A percentile compares a stretch with the other conserved stretches of the same genome.
phyloP scores from a whole-genome alignment of 2,329 filamentous ascomycete genomes.

The Arthrobotrys megalospora region DNA sequence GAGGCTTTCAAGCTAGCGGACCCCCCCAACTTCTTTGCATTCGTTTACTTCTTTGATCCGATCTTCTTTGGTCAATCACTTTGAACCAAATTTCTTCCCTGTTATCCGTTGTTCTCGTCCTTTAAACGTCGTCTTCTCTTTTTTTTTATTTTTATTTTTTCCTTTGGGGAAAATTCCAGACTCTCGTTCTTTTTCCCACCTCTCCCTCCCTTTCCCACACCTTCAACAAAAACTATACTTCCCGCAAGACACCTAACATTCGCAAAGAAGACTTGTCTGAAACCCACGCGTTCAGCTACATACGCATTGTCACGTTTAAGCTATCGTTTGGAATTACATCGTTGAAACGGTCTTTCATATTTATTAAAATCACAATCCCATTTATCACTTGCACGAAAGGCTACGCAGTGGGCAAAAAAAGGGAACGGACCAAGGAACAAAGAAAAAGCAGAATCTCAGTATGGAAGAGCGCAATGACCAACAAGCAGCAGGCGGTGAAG shows the following conservation, averaged over 20 bases:
- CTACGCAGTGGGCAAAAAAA: constrained; percentile 17
- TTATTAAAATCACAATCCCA: constrained; percentile 11
- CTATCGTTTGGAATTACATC: constrained; percentile 47
- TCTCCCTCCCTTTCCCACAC: constrained; percentile 28
- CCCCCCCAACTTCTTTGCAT: constrained; percentile 48
- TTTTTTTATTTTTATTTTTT: constrained; percentile 23
- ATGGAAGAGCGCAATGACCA: constrained; percentile 61
- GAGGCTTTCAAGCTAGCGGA: constrained; percentile 59
- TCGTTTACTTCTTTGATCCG: constrained; percentile 59
- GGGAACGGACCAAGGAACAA: constrained; percentile 22
- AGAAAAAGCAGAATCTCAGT: constrained; percentile 21
- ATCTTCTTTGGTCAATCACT: constrained; percentile 49
- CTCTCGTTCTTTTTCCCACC: constrained; percentile 49
- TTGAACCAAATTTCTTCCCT: constrained; percentile 48
- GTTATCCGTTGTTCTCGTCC: constrained; percentile 44
- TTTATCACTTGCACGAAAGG: constrained; percentile 18
- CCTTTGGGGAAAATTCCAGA: constrained; percentile 44
- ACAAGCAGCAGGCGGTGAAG: constrained; percentile 49
- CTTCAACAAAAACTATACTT: constrained; percentile 24
- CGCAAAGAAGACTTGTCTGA: constrained; percentile 39
- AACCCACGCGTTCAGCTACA: constrained; percentile 56
- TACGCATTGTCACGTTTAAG: constrained; percentile 51
- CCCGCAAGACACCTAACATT: constrained; percentile 40
- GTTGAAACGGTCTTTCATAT: constrained; percentile 56
- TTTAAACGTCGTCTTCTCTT: constrained; percentile 39